phyloP scores from a whole-genome alignment of 2,329 filamentous ascomycete genomes.

The Nothophaeocryptopus gaeumannii region DNA sequence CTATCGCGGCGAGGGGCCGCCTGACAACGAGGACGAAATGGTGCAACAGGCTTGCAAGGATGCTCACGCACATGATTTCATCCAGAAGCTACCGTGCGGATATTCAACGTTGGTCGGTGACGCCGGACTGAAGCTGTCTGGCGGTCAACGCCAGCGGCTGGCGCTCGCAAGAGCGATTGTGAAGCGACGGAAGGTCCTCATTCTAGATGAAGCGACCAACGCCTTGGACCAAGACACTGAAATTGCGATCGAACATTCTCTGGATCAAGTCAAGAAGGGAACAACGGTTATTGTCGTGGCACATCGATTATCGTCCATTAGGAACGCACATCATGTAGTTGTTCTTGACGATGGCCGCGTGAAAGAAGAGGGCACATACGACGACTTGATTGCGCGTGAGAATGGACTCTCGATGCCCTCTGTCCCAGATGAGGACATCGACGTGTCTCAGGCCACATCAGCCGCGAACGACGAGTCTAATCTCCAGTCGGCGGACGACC shows the following conservation, averaged over 20 bases:
- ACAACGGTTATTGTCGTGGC: constrained; percentile 47
- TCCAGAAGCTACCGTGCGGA: constrained; percentile 60
- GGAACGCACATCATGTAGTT: constrained; percentile 44
- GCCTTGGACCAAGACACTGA: constrained; percentile 45
- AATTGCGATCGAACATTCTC: constrained; percentile 38
- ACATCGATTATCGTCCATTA: constrained; percentile 43
- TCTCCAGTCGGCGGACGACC: too few relatives aligned
- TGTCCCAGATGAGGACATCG: too few relatives aligned
- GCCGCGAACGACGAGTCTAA: too few relatives aligned
- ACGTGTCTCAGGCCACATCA: too few relatives aligned
- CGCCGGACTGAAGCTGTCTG: constrained; percentile 42
- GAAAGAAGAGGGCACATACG: constrained; percentile 39
- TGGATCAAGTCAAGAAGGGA: constrained; percentile 35
- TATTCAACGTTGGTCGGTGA: constrained; percentile 58
- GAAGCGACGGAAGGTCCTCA: constrained; percentile 40
- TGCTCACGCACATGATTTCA: constrained; percentile 69
- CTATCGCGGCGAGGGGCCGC: too few relatives aligned
- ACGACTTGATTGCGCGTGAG: constrained; percentile 36
- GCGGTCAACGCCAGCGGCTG: constrained; percentile 43
- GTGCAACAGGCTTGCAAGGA: constrained; percentile 65
- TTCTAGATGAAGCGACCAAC: constrained; percentile 45
- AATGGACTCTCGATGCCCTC: too few relatives aligned
- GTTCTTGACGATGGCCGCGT: constrained; percentile 48
- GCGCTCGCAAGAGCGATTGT: constrained; percentile 45
- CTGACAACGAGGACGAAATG: constrained; percentile 56